A percentile compares a stretch with the other conserved stretches of the same genome.
These are phyloP conservation scores for Hemileia vastatrix DNA, from an alignment of 1,284 basidiomycete genomes.

Conservation along the genomic window DNA sequence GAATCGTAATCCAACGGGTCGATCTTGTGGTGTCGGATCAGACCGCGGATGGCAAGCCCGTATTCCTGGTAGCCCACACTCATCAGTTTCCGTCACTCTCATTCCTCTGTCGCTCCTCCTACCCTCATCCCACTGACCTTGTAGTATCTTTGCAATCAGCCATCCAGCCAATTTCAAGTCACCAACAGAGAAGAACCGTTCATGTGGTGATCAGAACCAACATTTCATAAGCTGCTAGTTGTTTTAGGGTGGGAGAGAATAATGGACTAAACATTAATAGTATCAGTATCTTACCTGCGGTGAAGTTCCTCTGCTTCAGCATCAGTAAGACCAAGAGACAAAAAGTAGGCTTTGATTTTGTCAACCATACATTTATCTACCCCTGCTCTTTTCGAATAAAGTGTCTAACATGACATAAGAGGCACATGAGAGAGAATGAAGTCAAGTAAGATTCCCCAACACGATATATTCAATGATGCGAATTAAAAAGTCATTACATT, in stretches of 20 bases:
- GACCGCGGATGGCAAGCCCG: constrained; percentile 72
- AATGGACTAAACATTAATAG: too few relatives aligned
- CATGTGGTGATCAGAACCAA: not conserved
- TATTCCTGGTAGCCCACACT: constrained; percentile 46
- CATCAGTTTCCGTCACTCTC: not conserved
- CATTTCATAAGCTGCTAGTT: not conserved
- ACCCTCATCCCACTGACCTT: not conserved
- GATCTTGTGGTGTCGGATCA: constrained; percentile 66
- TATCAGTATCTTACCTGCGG: constrained; percentile 7
- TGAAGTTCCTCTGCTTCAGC: constrained; percentile 65
- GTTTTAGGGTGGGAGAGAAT: not conserved
- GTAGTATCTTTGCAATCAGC: not conserved
- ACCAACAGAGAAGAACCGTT: not conserved
- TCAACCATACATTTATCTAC: constrained; percentile 16
- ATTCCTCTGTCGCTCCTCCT: not conserved
- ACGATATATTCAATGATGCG: not conserved
- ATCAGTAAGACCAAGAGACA: constrained; percentile 57
- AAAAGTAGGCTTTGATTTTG: constrained; percentile 58
- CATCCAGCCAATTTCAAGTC: not conserved
- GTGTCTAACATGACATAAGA: not conserved
- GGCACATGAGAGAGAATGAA: not conserved
- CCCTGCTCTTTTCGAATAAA: constrained; percentile 11
- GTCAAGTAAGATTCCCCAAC: not conserved
- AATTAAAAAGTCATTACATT: constrained; percentile 2
- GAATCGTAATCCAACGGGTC: constrained; percentile 77